Base-by-base conservation (phyloP, 2,329 filamentous ascomycete genomes). In the Aspergillus brunneoviolaceus region DNA sequence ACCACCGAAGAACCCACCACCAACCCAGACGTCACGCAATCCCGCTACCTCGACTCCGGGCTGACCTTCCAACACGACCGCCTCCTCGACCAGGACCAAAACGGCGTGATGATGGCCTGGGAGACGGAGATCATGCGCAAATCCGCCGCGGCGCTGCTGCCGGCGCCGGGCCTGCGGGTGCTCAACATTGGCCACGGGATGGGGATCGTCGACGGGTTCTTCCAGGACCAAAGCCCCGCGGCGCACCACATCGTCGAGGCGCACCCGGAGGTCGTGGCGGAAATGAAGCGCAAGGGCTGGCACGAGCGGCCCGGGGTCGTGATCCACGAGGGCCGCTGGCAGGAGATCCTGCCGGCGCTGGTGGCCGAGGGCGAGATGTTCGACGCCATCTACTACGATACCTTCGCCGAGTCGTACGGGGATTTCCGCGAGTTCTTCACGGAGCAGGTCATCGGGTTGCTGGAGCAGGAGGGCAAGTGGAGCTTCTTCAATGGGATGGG, bases 331-430 rank as follows among this genome's bases (percentile, higher is more conserved):
- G 90, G 92, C 2, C 83, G 82, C 65, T 96, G 92, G 92, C 92
- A 96, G 75, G 90, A 95, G 60, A 78, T 95, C 0, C 80, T 93
- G 16, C 89, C 88, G 0, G 79, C 80, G 54, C 80, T 96, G 7
- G 78, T 94, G 1, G 84, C 86, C 60, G 78, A 86, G 47, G 89
- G 89, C 10, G 84, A 89, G 69, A 79, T 87, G 12, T 93, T 94
- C 70, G 91, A 96, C 72, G 91, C 89, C 29, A 91, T 99, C 67
- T 99, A 98, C 80, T 98, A 97, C 71, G 95, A 99, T 73, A 99
- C 95, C 0, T 98, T 98, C 75, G 95, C 92, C 6, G 95, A 99
- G 78, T 91, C 95, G 64, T 99, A 98, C 76, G 81, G 82, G 2
- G 90, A 94, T 73, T 85, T 98, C 29, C 89, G 89, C 51, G 82